Percentiles rank a stretch among this genome's conserved stretches.
Conservation (phyloP, 306 rosid genomes). For the Casuarina cunninghamiana region DNA sequence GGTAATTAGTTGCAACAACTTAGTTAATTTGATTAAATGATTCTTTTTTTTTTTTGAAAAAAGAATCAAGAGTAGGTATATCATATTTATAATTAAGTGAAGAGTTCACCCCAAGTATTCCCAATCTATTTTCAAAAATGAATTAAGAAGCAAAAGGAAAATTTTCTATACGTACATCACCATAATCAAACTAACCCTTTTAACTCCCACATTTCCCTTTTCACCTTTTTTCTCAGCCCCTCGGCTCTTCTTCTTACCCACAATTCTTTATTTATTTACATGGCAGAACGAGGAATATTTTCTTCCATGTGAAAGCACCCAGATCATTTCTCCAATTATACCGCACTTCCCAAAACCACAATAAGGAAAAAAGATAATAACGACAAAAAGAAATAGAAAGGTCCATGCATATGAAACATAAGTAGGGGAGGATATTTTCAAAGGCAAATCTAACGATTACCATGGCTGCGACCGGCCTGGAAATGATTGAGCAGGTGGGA, state of each 20-base stretch:
- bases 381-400: constrained; percentile 22
- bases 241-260: constrained; percentile 31
- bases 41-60: no score
- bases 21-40: no score
- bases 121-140: constrained; percentile 38
- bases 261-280: constrained; percentile 55
- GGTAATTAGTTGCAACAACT: no score
- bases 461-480: constrained; percentile 35
- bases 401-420: constrained; percentile 26
- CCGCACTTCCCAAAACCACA: constrained; percentile 25
- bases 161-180: constrained; percentile 37
- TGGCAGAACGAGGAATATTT: constrained; percentile 46
- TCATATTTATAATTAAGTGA: constrained; percentile 37
- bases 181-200: constrained; percentile 20
- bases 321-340: constrained; percentile 28
- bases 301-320: constrained; percentile 23
- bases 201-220: constrained; percentile 26
- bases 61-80: constrained; percentile 48
- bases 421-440: constrained; percentile 32
- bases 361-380: background rate
- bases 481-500: constrained; percentile 47
- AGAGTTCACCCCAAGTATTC: constrained; percentile 46
- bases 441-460: constrained; percentile 10
- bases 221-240: constrained; percentile 37
- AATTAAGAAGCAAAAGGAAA: constrained; percentile 18